A percentile compares a stretch with the other conserved stretches of the same genome.
phyloP scores from a whole-genome alignment of 176 grass and related monocot genomes.

The Phoenix dactylifera region DNA sequence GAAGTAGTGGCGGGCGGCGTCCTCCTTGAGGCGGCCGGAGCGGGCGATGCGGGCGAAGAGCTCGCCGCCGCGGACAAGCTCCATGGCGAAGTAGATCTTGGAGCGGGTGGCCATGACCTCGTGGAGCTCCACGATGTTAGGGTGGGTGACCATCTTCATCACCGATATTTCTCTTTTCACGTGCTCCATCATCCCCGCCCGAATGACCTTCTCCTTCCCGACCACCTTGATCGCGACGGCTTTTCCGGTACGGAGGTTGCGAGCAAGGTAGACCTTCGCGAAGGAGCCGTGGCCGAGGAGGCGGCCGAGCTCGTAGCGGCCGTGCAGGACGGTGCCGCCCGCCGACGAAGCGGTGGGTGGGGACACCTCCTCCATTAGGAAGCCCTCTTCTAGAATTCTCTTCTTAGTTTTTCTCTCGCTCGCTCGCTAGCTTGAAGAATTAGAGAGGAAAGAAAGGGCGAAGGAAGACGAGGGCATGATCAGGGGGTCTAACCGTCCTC shows the following conservation, averaged over 20 bases:
- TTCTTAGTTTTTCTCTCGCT: too few relatives aligned
- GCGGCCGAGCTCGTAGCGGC: slow-evolving; percentile 8
- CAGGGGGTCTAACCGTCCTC: slow-evolving; percentile 9
- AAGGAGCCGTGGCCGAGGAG: slow-evolving; percentile 11
- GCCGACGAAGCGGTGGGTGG: slow-evolving; percentile 5
- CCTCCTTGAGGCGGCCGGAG: slow-evolving; percentile 10
- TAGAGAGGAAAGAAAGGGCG: not conserved
- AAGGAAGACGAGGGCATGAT: not conserved
- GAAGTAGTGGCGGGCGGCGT: slow-evolving; percentile 14
- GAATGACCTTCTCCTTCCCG: slow-evolving; percentile 13
- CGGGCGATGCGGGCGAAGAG: slow-evolving; percentile 14
- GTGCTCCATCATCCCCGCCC: slow-evolving; percentile 20
- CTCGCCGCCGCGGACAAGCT: slow-evolving; percentile 19
- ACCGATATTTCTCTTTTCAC: slow-evolving; percentile 18
- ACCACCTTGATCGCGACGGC: slow-evolving; percentile 12
- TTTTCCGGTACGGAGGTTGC: slow-evolving; percentile 2
- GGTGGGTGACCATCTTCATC: slow-evolving; percentile 16
- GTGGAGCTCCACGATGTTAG: slow-evolving; percentile 21
- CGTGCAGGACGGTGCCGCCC: slow-evolving; percentile 7
- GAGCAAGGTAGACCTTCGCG: slow-evolving; percentile 15
- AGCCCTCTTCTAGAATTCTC: too few relatives aligned
- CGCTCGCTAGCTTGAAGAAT: too few relatives aligned
- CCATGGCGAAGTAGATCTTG: slow-evolving; percentile 22
- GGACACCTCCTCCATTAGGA: slow-evolving; percentile 12
- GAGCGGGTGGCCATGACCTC: slow-evolving; percentile 19